A percentile compares a stretch with the other conserved stretches of the same genome.
These are phyloP conservation scores for Lathyrus tuberosus DNA, from an alignment of 306 rosid species.

Conservation along the genomic window DNA sequence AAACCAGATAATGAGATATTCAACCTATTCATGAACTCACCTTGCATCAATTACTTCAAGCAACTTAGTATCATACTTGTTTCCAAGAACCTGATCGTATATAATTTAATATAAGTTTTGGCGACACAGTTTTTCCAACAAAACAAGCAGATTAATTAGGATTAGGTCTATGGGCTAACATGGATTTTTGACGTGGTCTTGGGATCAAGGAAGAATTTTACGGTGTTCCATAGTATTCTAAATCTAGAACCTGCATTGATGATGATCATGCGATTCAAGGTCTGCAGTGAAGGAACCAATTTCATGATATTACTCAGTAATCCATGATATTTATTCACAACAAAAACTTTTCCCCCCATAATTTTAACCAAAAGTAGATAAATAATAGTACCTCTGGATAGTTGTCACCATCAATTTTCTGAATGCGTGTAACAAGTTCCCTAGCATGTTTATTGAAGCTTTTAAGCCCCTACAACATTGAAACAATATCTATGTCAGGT, in stretches of 20 bases:
- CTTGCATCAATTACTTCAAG: slow-evolving; percentile 88
- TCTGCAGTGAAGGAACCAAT: slow-evolving; percentile 63
- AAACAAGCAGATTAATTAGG: slow-evolving; percentile 32
- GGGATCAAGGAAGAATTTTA: slow-evolving; percentile 90
- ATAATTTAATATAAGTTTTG: slow-evolving; percentile 34
- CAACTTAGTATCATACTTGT: slow-evolving; percentile 79
- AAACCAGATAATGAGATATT: no score
- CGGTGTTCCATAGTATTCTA: slow-evolving; percentile 90
- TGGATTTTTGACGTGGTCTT: slow-evolving; percentile 86
- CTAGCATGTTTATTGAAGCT: no score
- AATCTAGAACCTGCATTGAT: slow-evolving; percentile 98
- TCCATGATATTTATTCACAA: slow-evolving; percentile 14
- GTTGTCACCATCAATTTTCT: no score
- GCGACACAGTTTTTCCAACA: slow-evolving; percentile 25
- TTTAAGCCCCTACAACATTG: no score
- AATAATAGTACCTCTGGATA: no score
- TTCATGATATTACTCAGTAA: slow-evolving; percentile 41
- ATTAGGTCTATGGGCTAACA: slow-evolving; percentile 51
- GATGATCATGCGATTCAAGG: slow-evolving; percentile 95
- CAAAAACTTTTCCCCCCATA: no score
- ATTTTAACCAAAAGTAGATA: no score
- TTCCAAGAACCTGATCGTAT: slow-evolving; percentile 78
- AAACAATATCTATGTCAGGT: no score
- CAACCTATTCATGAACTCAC: slow-evolving; percentile 50
- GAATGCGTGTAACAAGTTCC: no score